Evolutionary conservation across 2,329 filamentous ascomycete genomes (phyloP), one percentile per base, ranked within the genome.

Genomic region (Verticillium nonalfalfae): DNA sequence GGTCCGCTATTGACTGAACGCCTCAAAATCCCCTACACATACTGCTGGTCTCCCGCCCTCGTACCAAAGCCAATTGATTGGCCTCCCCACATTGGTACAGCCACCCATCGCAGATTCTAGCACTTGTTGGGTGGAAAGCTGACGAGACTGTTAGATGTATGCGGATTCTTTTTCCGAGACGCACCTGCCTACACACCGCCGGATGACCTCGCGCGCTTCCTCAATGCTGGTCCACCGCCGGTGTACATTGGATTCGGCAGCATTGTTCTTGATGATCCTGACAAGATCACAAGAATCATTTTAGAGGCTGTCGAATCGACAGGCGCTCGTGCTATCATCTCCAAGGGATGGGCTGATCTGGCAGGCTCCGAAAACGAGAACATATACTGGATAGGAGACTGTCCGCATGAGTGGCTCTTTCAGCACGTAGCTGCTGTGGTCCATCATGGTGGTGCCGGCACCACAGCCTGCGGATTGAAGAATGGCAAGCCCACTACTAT

Each of bases 391-490:
- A 80, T 96, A 40, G 91, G 90, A 10, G 95, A 94, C 68, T 87
- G 88, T 55, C 92, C 92, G 1, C 93, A 96, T 65, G 93, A 96
- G 74, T 96, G 92, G 92, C 77, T 96, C 0, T 96, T 96, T 73
- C 81, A 91, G 65, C 87, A 83, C 39, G 91, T 96, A 1, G 89
- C 90, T 0, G 88, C 86, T 54, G 92, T 96, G 1, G 89, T 94
- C 4, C 93, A 96, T 70, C 92, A 96, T 65, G 93, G 92, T 26
- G 92, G 93, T 62, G 92, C 92, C 9, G 92, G 92, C 18, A 97
- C 92, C 2, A 96, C 91, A 1, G 91, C 92, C 1, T 90, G 91
- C 1, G 92, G 92, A 15, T 90, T 96, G 64, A 85, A 89, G 18
- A 85, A 87, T 1, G 92, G 91, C 31, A 87, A 87, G 60, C 92